These are phyloP conservation scores for Amylostereum areolatum DNA, from an alignment of 1,284 basidiomycete species.

Conservation along the genomic window DNA sequence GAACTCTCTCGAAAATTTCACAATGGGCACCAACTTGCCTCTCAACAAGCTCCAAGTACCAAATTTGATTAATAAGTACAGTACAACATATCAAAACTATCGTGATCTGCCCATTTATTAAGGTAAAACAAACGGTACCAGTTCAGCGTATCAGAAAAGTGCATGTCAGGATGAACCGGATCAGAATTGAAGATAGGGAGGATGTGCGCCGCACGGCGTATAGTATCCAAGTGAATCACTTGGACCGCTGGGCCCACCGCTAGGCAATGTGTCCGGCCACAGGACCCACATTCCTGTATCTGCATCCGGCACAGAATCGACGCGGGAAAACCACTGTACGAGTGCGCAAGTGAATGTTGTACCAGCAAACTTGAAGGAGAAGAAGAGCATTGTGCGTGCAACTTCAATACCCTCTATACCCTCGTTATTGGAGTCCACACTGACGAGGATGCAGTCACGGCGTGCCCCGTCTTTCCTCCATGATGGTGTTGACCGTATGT, in stretches of 20 bases:
- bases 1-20: too few species aligned
- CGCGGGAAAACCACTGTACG: neutral
- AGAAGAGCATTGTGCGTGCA: neutral
- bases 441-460: neutral
- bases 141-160: too few species aligned
- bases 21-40: too few species aligned
- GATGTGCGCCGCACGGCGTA: neutral
- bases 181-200: neutral
- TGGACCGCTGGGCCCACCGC: neutral
- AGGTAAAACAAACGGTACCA: too few species aligned
- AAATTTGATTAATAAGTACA: too few species aligned
- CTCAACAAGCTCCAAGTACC: too few species aligned
- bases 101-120: too few species aligned
- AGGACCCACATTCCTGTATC: neutral
- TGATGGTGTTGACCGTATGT: conserved; percentile 5
- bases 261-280: neutral
- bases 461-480: conserved; percentile 3
- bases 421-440: neutral
- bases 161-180: neutral
- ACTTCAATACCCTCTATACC: neutral
- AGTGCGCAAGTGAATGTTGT: neutral
- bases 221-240: neutral
- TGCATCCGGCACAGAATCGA: neutral
- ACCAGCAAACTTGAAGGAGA: neutral
- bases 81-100: too few species aligned